Evolutionary conservation across 2,329 filamentous ascomycete species (phyloP).

Genomic region (Fusarium sp.): DNA sequence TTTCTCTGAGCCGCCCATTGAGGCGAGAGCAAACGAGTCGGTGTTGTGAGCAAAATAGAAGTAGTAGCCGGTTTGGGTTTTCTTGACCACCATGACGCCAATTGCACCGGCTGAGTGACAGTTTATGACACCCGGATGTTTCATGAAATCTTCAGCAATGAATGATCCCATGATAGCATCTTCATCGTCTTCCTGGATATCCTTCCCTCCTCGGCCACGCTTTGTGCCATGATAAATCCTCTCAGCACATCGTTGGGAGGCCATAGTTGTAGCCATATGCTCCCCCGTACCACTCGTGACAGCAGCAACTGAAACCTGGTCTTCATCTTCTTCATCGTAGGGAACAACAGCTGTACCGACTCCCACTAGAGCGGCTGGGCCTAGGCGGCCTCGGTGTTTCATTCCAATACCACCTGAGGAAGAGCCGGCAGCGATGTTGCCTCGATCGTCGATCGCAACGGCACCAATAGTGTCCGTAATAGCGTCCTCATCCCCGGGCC

Average conservation of each 20-base stretch:
- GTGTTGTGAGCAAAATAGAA: constrained; percentile 98
- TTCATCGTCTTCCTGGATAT: constrained; percentile 78
- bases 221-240: constrained; percentile 79
- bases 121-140: constrained; percentile 83
- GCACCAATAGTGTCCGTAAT: constrained; percentile 96
- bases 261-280: constrained; percentile 96
- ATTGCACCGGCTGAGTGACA: constrained; percentile 89
- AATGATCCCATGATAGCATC: constrained; percentile 78
- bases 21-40: constrained; percentile 85
- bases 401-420: constrained; percentile 98
- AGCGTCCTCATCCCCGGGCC: constrained; percentile 62
- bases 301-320: constrained; percentile 77
- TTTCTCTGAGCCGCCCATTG: constrained; percentile 83
- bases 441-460: constrained; percentile 87
- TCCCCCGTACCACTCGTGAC: constrained; percentile 96
- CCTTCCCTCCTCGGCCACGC: constrained; percentile 68
- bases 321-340: constrained; percentile 73
- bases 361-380: constrained; percentile 91
- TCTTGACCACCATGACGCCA: constrained; percentile 91
- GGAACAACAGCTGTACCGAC: constrained; percentile 93
- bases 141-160: constrained; percentile 91
- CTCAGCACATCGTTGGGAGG: constrained; percentile 86
- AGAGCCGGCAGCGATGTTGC: constrained; percentile 91
- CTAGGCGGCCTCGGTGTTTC: constrained; percentile 93
- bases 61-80: constrained; percentile 77